A percentile compares a stretch with the other conserved stretches of the same genome.
phyloP scores from a whole-genome alignment of 805 yeast genomes.

The Candida odintsovae region DNA sequence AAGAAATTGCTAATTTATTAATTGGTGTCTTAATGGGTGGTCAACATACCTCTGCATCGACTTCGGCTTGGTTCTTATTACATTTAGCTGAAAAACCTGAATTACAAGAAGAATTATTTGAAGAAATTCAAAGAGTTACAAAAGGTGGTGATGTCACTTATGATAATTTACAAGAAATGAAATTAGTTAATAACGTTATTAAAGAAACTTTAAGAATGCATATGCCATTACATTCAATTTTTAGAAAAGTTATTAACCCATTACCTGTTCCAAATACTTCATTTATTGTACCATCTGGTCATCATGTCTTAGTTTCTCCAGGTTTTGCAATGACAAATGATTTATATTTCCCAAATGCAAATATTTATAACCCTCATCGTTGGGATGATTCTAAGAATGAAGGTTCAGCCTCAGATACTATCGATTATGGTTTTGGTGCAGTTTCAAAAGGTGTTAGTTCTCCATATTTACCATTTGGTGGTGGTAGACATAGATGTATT shows the following conservation, averaged over 20 bases:
- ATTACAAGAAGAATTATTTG: constrained; percentile 72
- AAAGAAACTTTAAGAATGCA: constrained; percentile 95
- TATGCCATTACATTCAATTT: constrained; percentile 92
- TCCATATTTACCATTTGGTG: constrained; percentile 97
- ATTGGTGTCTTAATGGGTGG: constrained; percentile 99
- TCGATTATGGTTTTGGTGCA: constrained; percentile 96
- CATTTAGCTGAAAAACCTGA: constrained; percentile 87
- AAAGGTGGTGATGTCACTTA: constrained; percentile 62
- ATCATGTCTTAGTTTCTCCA: constrained; percentile 87
- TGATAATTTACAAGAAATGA: constrained; percentile 78
- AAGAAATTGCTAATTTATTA: constrained; percentile 86
- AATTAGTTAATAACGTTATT: constrained; percentile 74
- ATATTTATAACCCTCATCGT: constrained; percentile 75
- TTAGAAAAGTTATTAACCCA: constrained; percentile 81
- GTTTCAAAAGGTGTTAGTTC: constrained; percentile 94
- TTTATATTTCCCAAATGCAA: constrained; percentile 73
- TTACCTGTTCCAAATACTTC: constrained; percentile 74
- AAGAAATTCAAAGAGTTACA: constrained; percentile 65
- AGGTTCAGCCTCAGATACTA: constrained; percentile 37
- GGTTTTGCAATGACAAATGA: constrained; percentile 82
- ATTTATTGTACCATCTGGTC: constrained; percentile 83
- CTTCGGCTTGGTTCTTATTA: constrained; percentile 90
- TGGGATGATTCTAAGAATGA: constrained; percentile 49
- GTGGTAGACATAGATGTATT: constrained; percentile 98
- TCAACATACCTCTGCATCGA: constrained; percentile 95